Evolutionary conservation across 192 early-diverging fungal genomes (phyloP).

Genomic region (Coemansia sp.): DNA sequence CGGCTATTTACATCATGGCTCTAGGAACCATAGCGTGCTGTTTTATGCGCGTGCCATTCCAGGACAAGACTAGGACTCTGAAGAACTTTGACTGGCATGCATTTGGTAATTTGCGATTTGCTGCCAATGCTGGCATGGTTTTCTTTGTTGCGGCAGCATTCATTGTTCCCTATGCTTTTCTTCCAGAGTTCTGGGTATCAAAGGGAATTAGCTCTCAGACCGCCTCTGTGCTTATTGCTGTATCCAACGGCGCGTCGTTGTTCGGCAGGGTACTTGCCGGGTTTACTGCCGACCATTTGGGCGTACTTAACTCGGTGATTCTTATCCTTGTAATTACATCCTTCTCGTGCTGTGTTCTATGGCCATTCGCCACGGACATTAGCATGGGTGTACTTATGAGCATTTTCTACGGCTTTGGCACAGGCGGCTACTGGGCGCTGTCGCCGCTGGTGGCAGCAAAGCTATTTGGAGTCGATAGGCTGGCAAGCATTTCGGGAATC

Average conservation of each 20-base stretch:
- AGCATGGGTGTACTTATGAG: constrained; percentile 31
- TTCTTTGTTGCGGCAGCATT: constrained; percentile 43
- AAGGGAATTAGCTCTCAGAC: constrained; percentile 30
- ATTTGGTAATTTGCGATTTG: constrained; percentile 34
- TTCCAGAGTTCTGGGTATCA: constrained; percentile 42
- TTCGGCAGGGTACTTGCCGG: constrained; percentile 28
- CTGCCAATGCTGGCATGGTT: constrained; percentile 28
- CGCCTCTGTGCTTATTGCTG: constrained; percentile 41
- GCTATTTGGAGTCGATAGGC: constrained; percentile 37
- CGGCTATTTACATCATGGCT: constrained; percentile 51
- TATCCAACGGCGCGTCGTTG: constrained; percentile 44
- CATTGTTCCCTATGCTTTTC: constrained; percentile 36
- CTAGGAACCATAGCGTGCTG: constrained; percentile 33
- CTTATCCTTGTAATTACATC: constrained; percentile 13
- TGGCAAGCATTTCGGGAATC: constrained; percentile 40
- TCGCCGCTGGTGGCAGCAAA: constrained; percentile 38
- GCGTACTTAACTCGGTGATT: constrained; percentile 38
- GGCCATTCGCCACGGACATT: constrained; percentile 39
- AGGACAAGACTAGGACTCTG: constrained; percentile 21
- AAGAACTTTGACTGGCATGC: constrained; percentile 37
- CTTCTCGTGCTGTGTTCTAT: constrained; percentile 24
- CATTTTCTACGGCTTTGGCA: constrained; percentile 28
- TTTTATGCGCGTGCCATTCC: constrained; percentile 31
- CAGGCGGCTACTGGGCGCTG: constrained; percentile 49
- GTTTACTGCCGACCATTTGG: constrained; percentile 39